These are phyloP conservation scores for Tylopilus sp. DNA, from an alignment of 1,284 basidiomycete species.

Conservation along the genomic window DNA sequence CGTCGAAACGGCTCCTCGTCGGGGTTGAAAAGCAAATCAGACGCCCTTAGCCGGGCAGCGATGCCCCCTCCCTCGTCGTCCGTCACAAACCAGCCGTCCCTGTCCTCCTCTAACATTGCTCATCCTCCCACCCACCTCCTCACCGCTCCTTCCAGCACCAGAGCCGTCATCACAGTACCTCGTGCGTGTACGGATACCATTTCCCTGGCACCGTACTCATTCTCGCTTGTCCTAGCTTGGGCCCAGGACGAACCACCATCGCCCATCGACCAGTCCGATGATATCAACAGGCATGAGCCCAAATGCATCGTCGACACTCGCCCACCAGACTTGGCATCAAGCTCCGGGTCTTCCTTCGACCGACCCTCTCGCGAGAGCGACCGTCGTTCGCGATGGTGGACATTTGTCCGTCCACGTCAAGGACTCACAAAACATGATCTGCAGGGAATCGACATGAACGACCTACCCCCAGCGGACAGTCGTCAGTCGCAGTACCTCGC, in stretches of 20 bases:
- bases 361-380: conserved; percentile 34
- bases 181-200: conserved; percentile 44
- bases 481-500: conserved; percentile 30
- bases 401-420: conserved; percentile 51
- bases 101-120: conserved; percentile 16
- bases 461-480: conserved; percentile 20
- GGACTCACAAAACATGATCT: conserved; percentile 21
- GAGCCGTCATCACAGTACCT: conserved; percentile 63
- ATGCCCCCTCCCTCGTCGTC: conserved; percentile 1
- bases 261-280: conserved; percentile 47
- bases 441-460: conserved; percentile 17
- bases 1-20: conserved; percentile 7
- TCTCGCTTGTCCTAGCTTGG: conserved; percentile 54
- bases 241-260: conserved; percentile 78
- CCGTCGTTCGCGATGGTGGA: conserved; percentile 60
- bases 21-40: conserved; percentile 16
- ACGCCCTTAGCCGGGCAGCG: not conserved
- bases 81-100: conserved; percentile 17
- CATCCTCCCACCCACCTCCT: conserved; percentile 27
- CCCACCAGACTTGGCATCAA: conserved; percentile 49
- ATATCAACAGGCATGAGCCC: conserved; percentile 27
- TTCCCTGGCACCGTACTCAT: conserved; percentile 4
- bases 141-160: conserved; percentile 40
- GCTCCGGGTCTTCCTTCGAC: conserved; percentile 44
- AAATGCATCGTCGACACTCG: conserved; percentile 35